Evolutionary conservation across 108 stramenopile species (phyloP).

Genomic region (Discostella stelligeroides): DNA sequence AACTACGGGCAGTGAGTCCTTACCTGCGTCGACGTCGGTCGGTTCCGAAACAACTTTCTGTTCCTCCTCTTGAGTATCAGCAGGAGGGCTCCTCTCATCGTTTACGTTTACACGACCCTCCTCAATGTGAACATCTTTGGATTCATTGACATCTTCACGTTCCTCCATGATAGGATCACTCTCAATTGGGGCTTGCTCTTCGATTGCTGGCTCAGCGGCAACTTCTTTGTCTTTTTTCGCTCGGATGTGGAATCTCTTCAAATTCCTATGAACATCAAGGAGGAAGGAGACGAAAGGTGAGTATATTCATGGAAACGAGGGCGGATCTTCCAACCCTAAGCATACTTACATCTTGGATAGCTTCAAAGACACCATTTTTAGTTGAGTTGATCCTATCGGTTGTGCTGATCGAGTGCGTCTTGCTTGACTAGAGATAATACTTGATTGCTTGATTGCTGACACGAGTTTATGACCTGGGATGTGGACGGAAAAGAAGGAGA

Average conservation of each 20-base stretch:
- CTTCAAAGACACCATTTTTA: constrained; percentile 6
- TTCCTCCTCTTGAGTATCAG: constrained; percentile 4
- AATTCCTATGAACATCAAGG: not conserved
- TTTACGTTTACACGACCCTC: not conserved
- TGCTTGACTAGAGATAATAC: no score
- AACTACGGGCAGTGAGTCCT: constrained; percentile 21
- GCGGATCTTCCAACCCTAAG: not conserved
- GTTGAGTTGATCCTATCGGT: no score
- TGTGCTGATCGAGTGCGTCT: no score
- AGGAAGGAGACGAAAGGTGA: not conserved
- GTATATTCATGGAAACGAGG: not conserved
- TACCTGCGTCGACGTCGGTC: constrained; percentile 9
- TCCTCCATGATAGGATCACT: constrained; percentile 45
- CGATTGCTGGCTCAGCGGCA: constrained; percentile 5
- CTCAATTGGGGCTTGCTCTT: not conserved
- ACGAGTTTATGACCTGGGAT: no score
- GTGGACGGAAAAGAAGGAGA: no score
- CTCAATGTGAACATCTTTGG: constrained; percentile 2
- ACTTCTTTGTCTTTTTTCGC: not conserved
- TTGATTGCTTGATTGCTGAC: no score
- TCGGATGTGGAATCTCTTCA: constrained; percentile 3
- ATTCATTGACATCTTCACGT: constrained; percentile 29
- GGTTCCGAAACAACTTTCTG: constrained; percentile 15
- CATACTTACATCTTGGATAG: constrained; percentile 8
- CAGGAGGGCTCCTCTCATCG: constrained; percentile 10